Conservation (phyloP, 2,329 filamentous ascomycete species). For the Domatiomyces catenatus region DNA sequence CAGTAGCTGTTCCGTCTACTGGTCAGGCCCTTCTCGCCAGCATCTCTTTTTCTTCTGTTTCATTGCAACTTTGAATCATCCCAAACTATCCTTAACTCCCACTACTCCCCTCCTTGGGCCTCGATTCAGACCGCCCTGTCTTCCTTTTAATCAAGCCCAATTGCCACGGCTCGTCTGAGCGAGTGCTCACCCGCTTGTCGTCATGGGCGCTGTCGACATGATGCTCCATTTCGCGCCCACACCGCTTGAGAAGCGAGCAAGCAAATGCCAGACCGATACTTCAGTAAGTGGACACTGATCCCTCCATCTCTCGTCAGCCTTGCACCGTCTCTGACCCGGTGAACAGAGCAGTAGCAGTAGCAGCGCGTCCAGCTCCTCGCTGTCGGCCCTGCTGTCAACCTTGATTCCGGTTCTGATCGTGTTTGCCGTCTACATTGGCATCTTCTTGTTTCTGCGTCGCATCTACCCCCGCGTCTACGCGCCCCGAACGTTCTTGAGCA, state of each 20-base stretch:
- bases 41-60: not conserved
- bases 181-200: not conserved
- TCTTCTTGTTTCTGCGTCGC: conserved; percentile 37
- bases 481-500: conserved; percentile 40
- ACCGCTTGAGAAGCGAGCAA: not conserved
- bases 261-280: not conserved
- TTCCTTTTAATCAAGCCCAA: no score
- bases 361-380: conserved; percentile 22
- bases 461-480: conserved; percentile 37
- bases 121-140: no score
- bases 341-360: conserved; percentile 20
- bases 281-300: not conserved
- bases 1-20: not conserved
- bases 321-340: conserved; percentile 7
- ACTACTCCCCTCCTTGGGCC: no score
- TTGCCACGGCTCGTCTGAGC: no score
- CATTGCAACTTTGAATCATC: not conserved
- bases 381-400: conserved; percentile 34
- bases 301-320: conserved; percentile 1
- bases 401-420: conserved; percentile 32
- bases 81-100: not conserved
- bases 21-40: not conserved
- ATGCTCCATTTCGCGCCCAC: not conserved
- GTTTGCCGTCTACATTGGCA: conserved; percentile 30
- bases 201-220: not conserved